Percentiles rank a stretch among this genome's conserved stretches.
Conservation (phyloP, 148 eudicot species). For the Linanthus parryae region DNA sequence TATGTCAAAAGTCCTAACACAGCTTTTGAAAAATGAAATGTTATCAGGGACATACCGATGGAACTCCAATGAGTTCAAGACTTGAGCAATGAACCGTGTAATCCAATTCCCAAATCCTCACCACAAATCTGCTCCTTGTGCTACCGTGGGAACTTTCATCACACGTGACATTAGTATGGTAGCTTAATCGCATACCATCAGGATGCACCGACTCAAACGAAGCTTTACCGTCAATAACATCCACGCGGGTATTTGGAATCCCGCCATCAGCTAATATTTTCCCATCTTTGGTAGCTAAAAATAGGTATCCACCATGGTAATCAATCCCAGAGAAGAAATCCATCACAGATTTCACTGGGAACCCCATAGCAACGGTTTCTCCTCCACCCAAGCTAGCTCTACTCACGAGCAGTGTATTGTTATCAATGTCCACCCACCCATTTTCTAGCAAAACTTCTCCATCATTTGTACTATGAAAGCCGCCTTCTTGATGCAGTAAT, state of each 20-base stretch:
- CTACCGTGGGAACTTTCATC: slow-evolving; percentile 17
- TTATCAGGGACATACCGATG: slow-evolving; percentile 23
- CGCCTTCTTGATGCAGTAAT: too few relatives aligned
- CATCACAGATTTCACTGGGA: slow-evolving; percentile 16
- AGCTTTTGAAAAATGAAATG: neutral
- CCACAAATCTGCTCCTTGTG: slow-evolving; percentile 8
- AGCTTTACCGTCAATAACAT: slow-evolving; percentile 11
- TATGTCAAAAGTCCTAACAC: neutral
- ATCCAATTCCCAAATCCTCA: slow-evolving; percentile 26
- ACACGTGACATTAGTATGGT: slow-evolving; percentile 31
- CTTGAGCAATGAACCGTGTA: slow-evolving; percentile 34
- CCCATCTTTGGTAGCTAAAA: slow-evolving; percentile 36
- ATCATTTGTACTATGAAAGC: slow-evolving; percentile 28
- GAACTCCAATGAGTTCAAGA: slow-evolving; percentile 31
- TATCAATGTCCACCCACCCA: slow-evolving; percentile 24
- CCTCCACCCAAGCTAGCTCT: slow-evolving; percentile 21
- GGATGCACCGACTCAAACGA: slow-evolving; percentile 14
- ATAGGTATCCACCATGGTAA: slow-evolving; percentile 30
- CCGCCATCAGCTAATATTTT: slow-evolving; percentile 23
- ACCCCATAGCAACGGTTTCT: slow-evolving; percentile 53
- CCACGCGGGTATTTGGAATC: slow-evolving; percentile 25
- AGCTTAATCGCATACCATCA: slow-evolving; percentile 10
- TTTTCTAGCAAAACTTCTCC: slow-evolving; percentile 32
- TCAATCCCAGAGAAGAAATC: slow-evolving; percentile 20
- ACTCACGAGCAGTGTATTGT: slow-evolving; percentile 21